Evolutionary conservation across 139 green algal genomes (phyloP).

Genomic region (Desmodesmus armatus): DNA sequence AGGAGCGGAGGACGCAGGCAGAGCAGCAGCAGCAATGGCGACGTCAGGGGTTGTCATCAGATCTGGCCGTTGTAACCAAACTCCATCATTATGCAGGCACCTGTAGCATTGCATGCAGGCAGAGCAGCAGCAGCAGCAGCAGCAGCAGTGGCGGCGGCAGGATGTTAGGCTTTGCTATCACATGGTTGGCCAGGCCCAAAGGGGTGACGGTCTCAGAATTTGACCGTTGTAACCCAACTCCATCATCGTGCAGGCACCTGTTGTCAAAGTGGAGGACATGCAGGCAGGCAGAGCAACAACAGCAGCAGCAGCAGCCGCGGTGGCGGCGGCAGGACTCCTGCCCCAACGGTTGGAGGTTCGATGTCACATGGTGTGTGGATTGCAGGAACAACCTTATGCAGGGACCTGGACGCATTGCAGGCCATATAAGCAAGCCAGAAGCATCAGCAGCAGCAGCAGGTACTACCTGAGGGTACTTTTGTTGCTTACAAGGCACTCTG

Average conservation of each 20-base stretch:
- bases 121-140: too few relatives aligned
- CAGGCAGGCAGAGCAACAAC: not conserved
- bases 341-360: not conserved
- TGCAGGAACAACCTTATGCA: not conserved
- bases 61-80: slow-evolving; percentile 35
- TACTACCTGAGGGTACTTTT: not conserved
- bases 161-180: not conserved
- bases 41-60: too few relatives aligned
- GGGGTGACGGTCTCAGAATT: slow-evolving; percentile 2
- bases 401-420: not conserved
- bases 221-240: slow-evolving; percentile 38
- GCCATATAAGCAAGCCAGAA: too few relatives aligned
- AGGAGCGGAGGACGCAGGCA: too few relatives aligned
- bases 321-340: not conserved
- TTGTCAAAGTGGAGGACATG: too few relatives aligned
- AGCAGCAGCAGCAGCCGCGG: not conserved
- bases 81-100: slow-evolving; percentile 33
- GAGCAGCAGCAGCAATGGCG: not conserved
- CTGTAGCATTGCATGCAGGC: not conserved
- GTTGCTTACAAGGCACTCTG: not conserved
- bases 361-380: not conserved
- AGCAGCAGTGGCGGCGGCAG: not conserved
- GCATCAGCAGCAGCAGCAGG: not conserved
- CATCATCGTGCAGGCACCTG: slow-evolving; percentile 18
- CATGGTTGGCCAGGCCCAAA: not conserved